Evolutionary conservation across 768 basidiomycete species (phyloP).

Genomic region (Chalciporus piperatus): DNA sequence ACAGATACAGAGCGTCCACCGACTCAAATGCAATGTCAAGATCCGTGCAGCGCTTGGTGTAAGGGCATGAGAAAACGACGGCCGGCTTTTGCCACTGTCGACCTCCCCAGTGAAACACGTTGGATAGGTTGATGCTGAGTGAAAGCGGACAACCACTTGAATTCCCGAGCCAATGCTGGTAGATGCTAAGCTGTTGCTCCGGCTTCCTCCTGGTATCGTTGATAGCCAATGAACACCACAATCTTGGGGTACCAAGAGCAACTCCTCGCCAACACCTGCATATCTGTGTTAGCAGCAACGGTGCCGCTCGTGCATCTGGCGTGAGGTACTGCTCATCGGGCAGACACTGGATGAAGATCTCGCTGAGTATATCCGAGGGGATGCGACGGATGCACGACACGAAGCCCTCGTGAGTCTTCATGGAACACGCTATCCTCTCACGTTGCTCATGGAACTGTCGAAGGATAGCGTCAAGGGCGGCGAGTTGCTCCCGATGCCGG

Average conservation of each 20-base stretch:
- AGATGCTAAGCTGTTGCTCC: slow-evolving; percentile 6
- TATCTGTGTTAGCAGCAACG: slow-evolving; percentile 40
- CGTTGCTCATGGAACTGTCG: slow-evolving; percentile 10
- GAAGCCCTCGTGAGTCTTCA: slow-evolving; percentile 20
- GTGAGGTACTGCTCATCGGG: slow-evolving; percentile 21
- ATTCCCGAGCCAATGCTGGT: slow-evolving; percentile 18
- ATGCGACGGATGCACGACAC: slow-evolving; percentile 33
- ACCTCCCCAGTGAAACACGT: neutral
- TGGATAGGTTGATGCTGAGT: slow-evolving; percentile 12
- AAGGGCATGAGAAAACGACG: slow-evolving; percentile 18
- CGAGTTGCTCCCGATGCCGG: neutral
- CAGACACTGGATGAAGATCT: slow-evolving; percentile 45
- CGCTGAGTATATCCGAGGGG: slow-evolving; percentile 44
- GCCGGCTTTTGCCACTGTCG: neutral
- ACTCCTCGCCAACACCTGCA: slow-evolving; percentile 43
- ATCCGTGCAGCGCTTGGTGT: slow-evolving; percentile 5
- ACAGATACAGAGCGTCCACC: neutral
- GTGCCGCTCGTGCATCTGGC: slow-evolving; percentile 25
- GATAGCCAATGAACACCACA: slow-evolving; percentile 45
- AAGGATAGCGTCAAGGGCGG: neutral
- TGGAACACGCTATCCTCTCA: slow-evolving; percentile 9
- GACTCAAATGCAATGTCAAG: slow-evolving; percentile 12
- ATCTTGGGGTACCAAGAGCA: slow-evolving; percentile 36
- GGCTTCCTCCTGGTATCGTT: neutral
- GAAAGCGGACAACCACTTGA: slow-evolving; percentile 18